Conservation (phyloP, 1,284 basidiomycete species). For the Fomitiporia mediterranea region DNA sequence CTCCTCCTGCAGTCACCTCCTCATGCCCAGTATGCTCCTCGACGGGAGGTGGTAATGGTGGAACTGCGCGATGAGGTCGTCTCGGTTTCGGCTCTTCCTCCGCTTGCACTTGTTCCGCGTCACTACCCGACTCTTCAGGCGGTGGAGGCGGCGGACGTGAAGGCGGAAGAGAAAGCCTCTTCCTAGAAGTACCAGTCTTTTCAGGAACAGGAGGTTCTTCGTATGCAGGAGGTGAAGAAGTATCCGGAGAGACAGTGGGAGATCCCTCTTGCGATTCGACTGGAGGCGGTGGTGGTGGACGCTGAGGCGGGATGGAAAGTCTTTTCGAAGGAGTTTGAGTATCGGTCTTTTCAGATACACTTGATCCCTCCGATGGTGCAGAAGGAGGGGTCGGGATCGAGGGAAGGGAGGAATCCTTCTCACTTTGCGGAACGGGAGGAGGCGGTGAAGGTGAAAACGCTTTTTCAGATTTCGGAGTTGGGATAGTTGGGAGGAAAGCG, state of each 20-base stretch:
- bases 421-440: neutral
- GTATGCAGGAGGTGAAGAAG: slow-evolving; percentile 2
- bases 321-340: slow-evolving; percentile 14
- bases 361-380: neutral
- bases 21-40: neutral
- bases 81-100: neutral
- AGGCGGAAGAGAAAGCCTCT: slow-evolving; percentile 13
- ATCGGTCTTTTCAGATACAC: neutral
- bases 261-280: neutral
- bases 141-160: slow-evolving; percentile 17
- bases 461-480: neutral
- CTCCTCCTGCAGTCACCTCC: slow-evolving; percentile 9
- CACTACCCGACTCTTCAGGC: slow-evolving; percentile 14
- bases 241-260: slow-evolving; percentile 2
- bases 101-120: neutral
- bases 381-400: neutral
- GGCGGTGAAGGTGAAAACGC: neutral
- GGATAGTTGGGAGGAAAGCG: no score
- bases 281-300: slow-evolving; percentile 18
- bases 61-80: neutral
- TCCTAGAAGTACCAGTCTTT: neutral
- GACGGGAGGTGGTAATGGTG: neutral
- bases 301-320: slow-evolving; percentile 22
- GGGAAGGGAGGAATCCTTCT: neutral
- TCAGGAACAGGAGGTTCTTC: slow-evolving; percentile 8